Base-by-base conservation (phyloP, 768 basidiomycete genomes). In the Rubroboletus satanas region DNA sequence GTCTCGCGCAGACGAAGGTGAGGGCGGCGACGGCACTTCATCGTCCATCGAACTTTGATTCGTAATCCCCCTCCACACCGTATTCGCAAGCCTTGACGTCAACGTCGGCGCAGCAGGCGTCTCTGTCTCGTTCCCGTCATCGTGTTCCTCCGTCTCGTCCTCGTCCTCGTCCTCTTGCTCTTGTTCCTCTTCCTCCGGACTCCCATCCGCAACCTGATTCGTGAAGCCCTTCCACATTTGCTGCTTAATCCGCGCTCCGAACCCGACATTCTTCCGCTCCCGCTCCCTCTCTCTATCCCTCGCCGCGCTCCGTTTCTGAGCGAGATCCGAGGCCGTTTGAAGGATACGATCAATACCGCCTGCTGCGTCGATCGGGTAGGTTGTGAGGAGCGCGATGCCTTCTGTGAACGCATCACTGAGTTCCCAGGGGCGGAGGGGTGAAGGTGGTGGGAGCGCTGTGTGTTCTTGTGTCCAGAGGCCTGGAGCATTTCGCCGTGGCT, bases 1-100 rank as follows among this genome's bases (percentile, higher is more conserved):
- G 9, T 67, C 65, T 17, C 62, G 62, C 3, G 50, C 59, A 11
- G 70, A 66, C 43, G 67, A 64, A 10, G 77, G 72, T n/a, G 71
- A 71, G 1, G 63, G 60, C 1, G 77, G 78, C 36, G 78, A 74
- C 1, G 76, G 73, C 4, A 61, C n/a, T 17, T 84, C 79, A 10
- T 73, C 71, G n/a, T 86, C 86, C 86, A 87, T 86, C 3, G 85
- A 81, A 54, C 78, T 79, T 66, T 85, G 84, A 61, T 88, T 90
- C 4, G 86, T 88, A 60, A 90, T 83, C 4, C 88, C 88, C 64
- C 79, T 78, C 88, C 87, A 90, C 21, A 89, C 78, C n/a, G 80
- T 82, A 53, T 72, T 81, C 9, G 85, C 81, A 14, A 88, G 65
- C 33, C 80, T 76, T 39, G 82, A 75, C 7, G 80, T 78, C 49